These are phyloP conservation scores for Colletotrichum sp. DNA, from an alignment of 2,329 filamentous ascomycete species.

Conservation along the genomic window DNA sequence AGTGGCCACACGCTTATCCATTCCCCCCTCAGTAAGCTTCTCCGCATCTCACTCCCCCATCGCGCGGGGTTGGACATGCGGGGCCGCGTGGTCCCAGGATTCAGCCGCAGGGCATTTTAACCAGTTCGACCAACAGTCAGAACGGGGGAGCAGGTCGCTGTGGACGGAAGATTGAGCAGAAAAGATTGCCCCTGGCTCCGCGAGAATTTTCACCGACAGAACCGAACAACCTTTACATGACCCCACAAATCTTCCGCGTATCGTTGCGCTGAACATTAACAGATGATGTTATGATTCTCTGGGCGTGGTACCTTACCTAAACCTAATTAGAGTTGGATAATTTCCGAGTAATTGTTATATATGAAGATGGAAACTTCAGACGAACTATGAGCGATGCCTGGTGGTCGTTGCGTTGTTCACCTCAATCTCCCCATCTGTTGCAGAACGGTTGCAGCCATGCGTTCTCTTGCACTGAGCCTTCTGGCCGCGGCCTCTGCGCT, in stretches of 20 bases:
- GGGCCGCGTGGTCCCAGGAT: background rate
- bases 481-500: background rate
- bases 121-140: background rate
- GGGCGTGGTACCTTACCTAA: background rate
- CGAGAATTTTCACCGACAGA: slow-evolving; percentile 4
- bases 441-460: background rate
- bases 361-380: background rate
- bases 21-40: background rate
- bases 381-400: background rate
- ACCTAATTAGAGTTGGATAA: background rate
- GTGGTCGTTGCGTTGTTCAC: background rate
- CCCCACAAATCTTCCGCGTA: slow-evolving; percentile 20
- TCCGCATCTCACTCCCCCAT: background rate
- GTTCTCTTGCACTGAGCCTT: background rate
- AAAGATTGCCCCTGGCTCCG: background rate
- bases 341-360: background rate
- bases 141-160: background rate
- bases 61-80: background rate
- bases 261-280: background rate
- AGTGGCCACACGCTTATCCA: background rate
- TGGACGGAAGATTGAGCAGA: background rate
- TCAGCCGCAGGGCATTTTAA: background rate
- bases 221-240: background rate
- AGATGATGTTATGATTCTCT: background rate
- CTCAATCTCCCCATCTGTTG: background rate